A percentile compares a stretch with the other conserved stretches of the same genome.
phyloP scores from a whole-genome alignment of 192 early-diverging fungal species.

The Entomortierella lignicola region DNA sequence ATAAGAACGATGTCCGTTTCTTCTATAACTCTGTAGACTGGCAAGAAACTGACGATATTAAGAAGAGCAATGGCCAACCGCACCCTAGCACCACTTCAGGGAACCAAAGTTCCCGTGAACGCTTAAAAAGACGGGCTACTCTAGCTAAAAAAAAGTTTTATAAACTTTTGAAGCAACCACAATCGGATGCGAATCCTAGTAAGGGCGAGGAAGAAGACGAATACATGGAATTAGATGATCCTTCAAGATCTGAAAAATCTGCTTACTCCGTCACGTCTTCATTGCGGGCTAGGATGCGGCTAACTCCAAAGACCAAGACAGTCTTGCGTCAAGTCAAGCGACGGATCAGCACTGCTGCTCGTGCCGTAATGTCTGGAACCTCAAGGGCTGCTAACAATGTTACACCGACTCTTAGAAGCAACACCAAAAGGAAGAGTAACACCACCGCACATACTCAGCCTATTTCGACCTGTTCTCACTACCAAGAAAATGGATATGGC shows the following conservation, averaged over 20 bases:
- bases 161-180: slow-evolving; percentile 4
- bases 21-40: slow-evolving; percentile 7
- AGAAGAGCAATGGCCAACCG: not conserved
- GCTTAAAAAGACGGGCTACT: not conserved
- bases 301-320: slow-evolving; percentile 30
- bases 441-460: not conserved
- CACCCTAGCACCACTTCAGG: not conserved
- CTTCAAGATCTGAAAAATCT: not conserved
- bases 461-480: not conserved
- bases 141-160: slow-evolving; percentile 31
- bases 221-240: not conserved
- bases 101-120: slow-evolving; percentile 3
- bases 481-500: not conserved
- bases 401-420: not conserved
- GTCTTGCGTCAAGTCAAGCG: slow-evolving; percentile 37
- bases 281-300: slow-evolving; percentile 4
- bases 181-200: not conserved
- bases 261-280: slow-evolving; percentile 21
- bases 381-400: slow-evolving; percentile 15
- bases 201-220: not conserved
- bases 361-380: slow-evolving; percentile 14
- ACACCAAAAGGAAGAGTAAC: not conserved
- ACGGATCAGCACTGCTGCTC: slow-evolving; percentile 17
- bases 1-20: slow-evolving; percentile 6
- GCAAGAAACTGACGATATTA: not conserved